phyloP scores from a whole-genome alignment of 345 rosid species.

The Tarenaya hassleriana region DNA sequence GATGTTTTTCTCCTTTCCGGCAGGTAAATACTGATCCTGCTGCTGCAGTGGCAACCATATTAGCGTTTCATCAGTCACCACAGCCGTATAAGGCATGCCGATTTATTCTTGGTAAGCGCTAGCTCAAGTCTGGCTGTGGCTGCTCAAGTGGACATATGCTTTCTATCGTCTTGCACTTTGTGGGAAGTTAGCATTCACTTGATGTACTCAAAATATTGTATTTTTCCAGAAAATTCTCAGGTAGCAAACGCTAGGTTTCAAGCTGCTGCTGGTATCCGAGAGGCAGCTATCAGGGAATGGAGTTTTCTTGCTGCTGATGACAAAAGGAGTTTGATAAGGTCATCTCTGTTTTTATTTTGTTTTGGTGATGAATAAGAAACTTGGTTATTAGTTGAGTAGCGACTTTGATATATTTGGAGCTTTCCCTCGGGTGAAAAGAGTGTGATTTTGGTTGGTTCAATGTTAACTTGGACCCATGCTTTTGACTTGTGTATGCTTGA shows the following conservation, averaged over 20 bases:
- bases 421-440: slow-evolving; percentile 1
- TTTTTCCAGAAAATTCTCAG: slow-evolving; percentile 76
- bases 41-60: slow-evolving; percentile 76
- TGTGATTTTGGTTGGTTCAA: slow-evolving; percentile 14
- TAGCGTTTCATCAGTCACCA: slow-evolving; percentile 71
- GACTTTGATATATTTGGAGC: slow-evolving; percentile 11
- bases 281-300: slow-evolving; percentile 98
- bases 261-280: slow-evolving; percentile 90
- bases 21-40: slow-evolving; percentile 80
- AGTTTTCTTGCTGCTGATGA: slow-evolving; percentile 63
- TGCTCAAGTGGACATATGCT: neutral
- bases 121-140: neutral
- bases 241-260: slow-evolving; percentile 90
- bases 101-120: slow-evolving; percentile 65
- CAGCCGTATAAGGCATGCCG: slow-evolving; percentile 84
- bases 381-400: slow-evolving; percentile 14
- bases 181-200: slow-evolving; percentile 2
- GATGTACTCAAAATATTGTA: slow-evolving; percentile 11
- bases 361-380: slow-evolving; percentile 14
- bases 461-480: slow-evolving; percentile 16
- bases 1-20: slow-evolving; percentile 11
- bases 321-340: slow-evolving; percentile 75
- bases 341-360: slow-evolving; percentile 6
- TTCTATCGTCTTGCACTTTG: neutral
- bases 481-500: slow-evolving; percentile 9